Evolutionary conservation across 345 rosid species (phyloP).

Genomic region (Salix viminalis): DNA sequence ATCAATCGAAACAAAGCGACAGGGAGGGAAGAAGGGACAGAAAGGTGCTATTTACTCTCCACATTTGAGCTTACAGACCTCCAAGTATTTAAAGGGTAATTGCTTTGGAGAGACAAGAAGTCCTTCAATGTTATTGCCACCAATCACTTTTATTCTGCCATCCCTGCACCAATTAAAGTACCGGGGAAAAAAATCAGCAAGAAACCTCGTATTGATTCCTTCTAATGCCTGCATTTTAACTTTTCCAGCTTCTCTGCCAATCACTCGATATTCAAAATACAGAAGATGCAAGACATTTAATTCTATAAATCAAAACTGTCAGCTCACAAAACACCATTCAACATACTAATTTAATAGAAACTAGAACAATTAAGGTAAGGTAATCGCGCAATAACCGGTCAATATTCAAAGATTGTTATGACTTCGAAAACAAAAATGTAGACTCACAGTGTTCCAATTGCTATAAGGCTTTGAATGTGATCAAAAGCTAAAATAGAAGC

Average conservation of each 20-base stretch:
- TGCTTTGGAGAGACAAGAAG: conserved; percentile 20
- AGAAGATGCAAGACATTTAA: not conserved
- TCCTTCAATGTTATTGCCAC: conserved; percentile 25
- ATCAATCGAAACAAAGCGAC: not conserved
- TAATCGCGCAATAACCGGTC: not conserved
- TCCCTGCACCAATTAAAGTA: conserved; percentile 12
- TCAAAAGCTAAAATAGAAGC: conserved; percentile 27
- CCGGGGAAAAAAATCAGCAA: not conserved
- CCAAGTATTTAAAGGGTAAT: conserved; percentile 19
- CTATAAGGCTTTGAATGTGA: conserved; percentile 27
- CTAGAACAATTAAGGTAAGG: not conserved
- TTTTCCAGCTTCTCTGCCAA: not conserved
- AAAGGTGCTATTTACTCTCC: not conserved
- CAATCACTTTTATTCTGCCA: conserved; percentile 30
- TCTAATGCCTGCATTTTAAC: not conserved
- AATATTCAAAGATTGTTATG: not conserved
- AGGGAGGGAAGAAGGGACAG: not conserved
- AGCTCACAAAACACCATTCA: not conserved
- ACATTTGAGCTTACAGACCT: conserved; percentile 13
- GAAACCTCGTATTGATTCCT: not conserved
- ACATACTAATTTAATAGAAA: not conserved
- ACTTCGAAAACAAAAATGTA: not conserved
- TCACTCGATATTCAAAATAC: not conserved
- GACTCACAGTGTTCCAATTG: conserved; percentile 28
- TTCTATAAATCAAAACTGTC: not conserved